These are phyloP conservation scores for Pestalotiopsis sp. DNA, from an alignment of 2,329 filamentous ascomycete genomes.

Conservation along the genomic window DNA sequence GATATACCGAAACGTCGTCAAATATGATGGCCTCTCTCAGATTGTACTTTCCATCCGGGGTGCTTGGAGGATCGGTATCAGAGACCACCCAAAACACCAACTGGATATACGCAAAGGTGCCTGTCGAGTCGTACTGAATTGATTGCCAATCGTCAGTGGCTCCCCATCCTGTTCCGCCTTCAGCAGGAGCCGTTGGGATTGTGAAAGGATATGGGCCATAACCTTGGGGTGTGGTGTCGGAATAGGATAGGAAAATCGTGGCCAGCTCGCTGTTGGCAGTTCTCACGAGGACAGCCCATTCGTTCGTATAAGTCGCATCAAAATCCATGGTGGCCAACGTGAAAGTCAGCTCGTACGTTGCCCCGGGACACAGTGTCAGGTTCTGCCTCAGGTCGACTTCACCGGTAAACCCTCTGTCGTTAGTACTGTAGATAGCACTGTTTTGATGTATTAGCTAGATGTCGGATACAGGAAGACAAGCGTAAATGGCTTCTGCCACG, in stretches of 20 bases:
- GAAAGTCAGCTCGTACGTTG: background rate
- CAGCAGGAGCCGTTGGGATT: background rate
- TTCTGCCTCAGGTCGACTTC: background rate
- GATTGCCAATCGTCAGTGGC: background rate
- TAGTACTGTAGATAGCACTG: background rate
- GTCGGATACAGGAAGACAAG: background rate
- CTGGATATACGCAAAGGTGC: background rate
- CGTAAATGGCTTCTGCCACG: background rate
- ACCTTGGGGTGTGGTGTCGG: background rate
- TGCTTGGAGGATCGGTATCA: background rate
- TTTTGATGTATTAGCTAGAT: background rate
- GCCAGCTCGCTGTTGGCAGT: background rate
- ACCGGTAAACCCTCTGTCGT: background rate
- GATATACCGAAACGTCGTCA: background rate
- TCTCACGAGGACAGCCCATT: background rate
- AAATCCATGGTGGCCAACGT: conserved; percentile 1
- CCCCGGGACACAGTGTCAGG: conserved; percentile 2
- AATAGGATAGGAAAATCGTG: background rate
- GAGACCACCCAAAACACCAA: conserved; percentile 4
- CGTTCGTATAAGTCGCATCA: background rate
- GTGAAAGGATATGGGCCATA: conserved; percentile 1
- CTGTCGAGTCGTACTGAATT: background rate
- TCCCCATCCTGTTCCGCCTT: background rate
- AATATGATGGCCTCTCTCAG: background rate
- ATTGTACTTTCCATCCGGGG: background rate